These are phyloP conservation scores for Ophidiomyces ophidiicola DNA, from an alignment of 2,329 filamentous ascomycete genomes.

Conservation along the genomic window DNA sequence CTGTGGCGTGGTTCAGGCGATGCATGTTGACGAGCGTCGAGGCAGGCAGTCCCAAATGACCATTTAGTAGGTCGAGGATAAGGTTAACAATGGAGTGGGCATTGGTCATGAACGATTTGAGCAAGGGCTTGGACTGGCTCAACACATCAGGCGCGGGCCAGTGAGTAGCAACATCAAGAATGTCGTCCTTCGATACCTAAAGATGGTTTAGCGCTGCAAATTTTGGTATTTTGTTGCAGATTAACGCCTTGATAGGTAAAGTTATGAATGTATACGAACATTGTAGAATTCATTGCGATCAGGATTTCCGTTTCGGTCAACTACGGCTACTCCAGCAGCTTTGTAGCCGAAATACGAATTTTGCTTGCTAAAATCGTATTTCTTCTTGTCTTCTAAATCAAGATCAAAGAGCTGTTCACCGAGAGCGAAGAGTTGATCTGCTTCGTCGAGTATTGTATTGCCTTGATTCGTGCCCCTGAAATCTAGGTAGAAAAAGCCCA, in stretches of 20 bases:
- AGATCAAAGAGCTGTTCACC: constrained; percentile 39
- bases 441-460: constrained; percentile 31
- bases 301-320: constrained; percentile 38
- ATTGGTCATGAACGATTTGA: constrained; percentile 35
- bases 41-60: constrained; percentile 32
- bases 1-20: constrained; percentile 31
- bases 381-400: constrained; percentile 40
- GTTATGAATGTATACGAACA: constrained; percentile 22
- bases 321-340: constrained; percentile 35
- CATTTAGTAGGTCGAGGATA: constrained; percentile 36
- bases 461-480: constrained; percentile 30
- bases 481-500: constrained; percentile 49
- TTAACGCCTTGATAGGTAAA: not conserved
- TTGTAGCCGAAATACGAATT: constrained; percentile 46
- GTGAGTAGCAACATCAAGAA: constrained; percentile 29
- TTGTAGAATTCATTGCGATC: constrained; percentile 47
- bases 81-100: constrained; percentile 37
- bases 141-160: constrained; percentile 37
- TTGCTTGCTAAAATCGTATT: constrained; percentile 42
- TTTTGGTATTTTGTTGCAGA: not conserved
- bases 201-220: not conserved
- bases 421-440: constrained; percentile 37
- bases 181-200: constrained; percentile 42
- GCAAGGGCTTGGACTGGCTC: constrained; percentile 23
- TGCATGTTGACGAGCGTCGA: constrained; percentile 38